phyloP scores from a whole-genome alignment of 1,139 yeast species.

The Kurtzmaniella quercitrusa region DNA sequence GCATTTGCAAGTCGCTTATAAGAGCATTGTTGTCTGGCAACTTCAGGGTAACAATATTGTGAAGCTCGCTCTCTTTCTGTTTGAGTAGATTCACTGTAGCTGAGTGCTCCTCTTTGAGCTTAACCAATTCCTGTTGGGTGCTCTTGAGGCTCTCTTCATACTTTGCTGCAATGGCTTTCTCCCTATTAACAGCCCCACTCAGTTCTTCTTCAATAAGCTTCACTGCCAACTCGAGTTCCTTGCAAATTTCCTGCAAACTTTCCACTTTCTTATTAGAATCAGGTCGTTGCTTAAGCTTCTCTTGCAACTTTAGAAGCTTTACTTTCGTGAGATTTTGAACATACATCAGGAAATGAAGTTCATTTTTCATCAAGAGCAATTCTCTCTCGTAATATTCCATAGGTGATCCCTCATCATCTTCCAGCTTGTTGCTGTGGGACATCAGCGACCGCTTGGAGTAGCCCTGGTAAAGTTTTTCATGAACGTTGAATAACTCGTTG shows the following conservation, averaged over 20 bases:
- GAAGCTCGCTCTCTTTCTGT: not conserved
- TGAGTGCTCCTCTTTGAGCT: not conserved
- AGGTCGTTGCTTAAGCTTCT: constrained; percentile 16
- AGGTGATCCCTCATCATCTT: constrained; percentile 18
- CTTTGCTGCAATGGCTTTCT: constrained; percentile 4
- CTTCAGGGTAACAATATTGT: not conserved
- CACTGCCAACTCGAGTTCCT: constrained; percentile 1
- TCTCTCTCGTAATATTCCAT: constrained; percentile 54
- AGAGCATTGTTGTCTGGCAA: not conserved
- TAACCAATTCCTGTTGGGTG: not conserved
- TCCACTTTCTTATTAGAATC: not conserved
- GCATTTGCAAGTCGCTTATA: constrained; percentile 2
- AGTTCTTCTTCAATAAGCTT: constrained; percentile 1
- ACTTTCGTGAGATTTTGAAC: constrained; percentile 49
- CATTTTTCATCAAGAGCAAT: constrained; percentile 54
- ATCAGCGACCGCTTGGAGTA: constrained; percentile 3
- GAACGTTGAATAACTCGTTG: constrained; percentile 26
- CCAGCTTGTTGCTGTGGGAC: constrained; percentile 1
- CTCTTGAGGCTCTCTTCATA: constrained; percentile 7
- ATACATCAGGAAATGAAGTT: constrained; percentile 57
- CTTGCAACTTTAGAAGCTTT: constrained; percentile 36
- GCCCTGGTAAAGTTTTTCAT: constrained; percentile 26
- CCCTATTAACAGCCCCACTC: not conserved
- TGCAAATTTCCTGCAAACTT: not conserved
- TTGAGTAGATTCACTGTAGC: not conserved